Evolutionary conservation across 371 early-diverging fungal genomes (phyloP).

Genomic region (Paramicrosporidium saccamoebae): DNA sequence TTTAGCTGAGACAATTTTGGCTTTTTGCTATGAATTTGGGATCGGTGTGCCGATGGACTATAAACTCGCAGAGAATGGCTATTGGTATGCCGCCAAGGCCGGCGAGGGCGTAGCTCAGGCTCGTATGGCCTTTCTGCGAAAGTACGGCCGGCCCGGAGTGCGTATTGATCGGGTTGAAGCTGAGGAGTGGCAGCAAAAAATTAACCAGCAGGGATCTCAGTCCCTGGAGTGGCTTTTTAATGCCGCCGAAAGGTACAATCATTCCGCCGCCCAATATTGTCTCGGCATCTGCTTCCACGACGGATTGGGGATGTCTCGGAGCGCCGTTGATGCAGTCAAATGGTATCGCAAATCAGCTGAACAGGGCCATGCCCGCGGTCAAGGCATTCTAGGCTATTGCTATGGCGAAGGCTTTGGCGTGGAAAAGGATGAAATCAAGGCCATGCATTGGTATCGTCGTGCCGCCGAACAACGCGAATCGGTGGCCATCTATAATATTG

Average conservation of each 20-base stretch:
- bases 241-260: conserved; percentile 12
- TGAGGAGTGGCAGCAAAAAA: conserved; percentile 14
- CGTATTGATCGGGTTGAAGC: conserved; percentile 29
- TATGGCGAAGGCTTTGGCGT: conserved; percentile 43
- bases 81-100: conserved; percentile 13
- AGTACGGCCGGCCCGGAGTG: conserved; percentile 33
- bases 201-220: conserved; percentile 6
- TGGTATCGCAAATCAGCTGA: conserved; percentile 23
- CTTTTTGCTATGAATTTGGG: conserved; percentile 45
- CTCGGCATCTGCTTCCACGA: conserved; percentile 35
- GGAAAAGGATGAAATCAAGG: conserved; percentile 14
- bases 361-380: conserved; percentile 18
- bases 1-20: conserved; percentile 14
- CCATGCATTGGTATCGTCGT: conserved; percentile 21
- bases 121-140: conserved; percentile 26
- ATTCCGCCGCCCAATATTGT: conserved; percentile 15
- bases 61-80: conserved; percentile 14
- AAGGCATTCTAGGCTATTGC: conserved; percentile 38
- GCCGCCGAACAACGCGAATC: conserved; percentile 17
- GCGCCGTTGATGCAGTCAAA: conserved; percentile 14
- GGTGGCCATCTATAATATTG: conserved; percentile 40
- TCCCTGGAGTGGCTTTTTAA: conserved; percentile 15
- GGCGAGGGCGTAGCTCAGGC: conserved; percentile 16
- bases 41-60: conserved; percentile 17
- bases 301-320: conserved; percentile 18